Evolutionary conservation across 257 asterid species (phyloP).

Genomic region (Fraxinus excelsior): DNA sequence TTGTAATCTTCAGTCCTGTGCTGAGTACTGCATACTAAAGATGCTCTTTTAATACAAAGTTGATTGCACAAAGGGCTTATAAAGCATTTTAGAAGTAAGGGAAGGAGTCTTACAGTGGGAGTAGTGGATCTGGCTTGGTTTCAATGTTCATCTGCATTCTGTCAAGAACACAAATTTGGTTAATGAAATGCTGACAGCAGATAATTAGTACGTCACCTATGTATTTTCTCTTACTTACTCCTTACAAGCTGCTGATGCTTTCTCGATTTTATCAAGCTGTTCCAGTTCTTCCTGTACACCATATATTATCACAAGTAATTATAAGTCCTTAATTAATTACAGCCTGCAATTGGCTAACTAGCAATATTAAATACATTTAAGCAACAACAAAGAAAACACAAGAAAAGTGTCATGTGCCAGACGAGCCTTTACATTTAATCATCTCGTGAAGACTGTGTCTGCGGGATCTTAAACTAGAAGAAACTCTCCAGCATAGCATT

Average conservation of each 20-base stretch:
- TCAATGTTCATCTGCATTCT: slow-evolving; percentile 70
- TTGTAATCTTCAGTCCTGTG: too few species aligned
- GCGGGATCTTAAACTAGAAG: neutral
- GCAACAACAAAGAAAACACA: neutral
- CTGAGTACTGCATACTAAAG: neutral
- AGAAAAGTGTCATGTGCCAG: neutral
- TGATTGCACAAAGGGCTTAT: neutral
- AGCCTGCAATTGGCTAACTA: neutral
- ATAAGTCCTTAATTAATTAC: neutral
- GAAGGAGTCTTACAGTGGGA: slow-evolving; percentile 62
- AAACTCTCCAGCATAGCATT: neutral
- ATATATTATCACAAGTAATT: slow-evolving; percentile 11
- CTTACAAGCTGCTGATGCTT: slow-evolving; percentile 81
- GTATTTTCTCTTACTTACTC: slow-evolving; percentile 59
- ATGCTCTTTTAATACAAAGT: slow-evolving; percentile 2
- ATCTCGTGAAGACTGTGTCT: neutral
- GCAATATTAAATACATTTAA: neutral
- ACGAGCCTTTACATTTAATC: neutral
- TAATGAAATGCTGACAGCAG: slow-evolving; percentile 11
- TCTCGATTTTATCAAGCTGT: slow-evolving; percentile 79
- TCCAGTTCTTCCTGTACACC: slow-evolving; percentile 79
- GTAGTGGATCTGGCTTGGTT: slow-evolving; percentile 78
- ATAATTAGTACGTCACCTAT: slow-evolving; percentile 1
- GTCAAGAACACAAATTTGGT: slow-evolving; percentile 15
- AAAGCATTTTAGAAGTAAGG: slow-evolving; percentile 8